These are phyloP conservation scores for Simmondsia chinensis DNA, from an alignment of 148 eudicot genomes.

Conservation along the genomic window DNA sequence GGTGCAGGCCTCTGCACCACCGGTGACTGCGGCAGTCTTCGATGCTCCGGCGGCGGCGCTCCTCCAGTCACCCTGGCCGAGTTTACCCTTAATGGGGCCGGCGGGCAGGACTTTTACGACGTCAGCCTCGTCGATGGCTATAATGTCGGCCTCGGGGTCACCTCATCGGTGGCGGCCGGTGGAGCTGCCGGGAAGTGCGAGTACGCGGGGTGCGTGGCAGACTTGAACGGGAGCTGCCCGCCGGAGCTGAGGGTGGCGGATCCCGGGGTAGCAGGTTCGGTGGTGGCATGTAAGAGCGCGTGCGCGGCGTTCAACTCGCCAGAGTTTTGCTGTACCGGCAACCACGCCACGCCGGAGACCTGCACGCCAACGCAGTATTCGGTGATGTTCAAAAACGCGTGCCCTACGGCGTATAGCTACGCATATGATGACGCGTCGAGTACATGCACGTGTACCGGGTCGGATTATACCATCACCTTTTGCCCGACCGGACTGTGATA, in stretches of 20 bases:
- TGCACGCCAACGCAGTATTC: slow-evolving; percentile 62
- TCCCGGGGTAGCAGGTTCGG: slow-evolving; percentile 6
- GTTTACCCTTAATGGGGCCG: slow-evolving; percentile 46
- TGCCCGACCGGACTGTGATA: slow-evolving; percentile 37
- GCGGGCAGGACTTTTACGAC: slow-evolving; percentile 68
- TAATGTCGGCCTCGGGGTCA: slow-evolving; percentile 55
- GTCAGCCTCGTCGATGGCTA: slow-evolving; percentile 86
- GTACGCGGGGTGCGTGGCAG: slow-evolving; percentile 59
- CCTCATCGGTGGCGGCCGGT: slow-evolving; percentile 30
- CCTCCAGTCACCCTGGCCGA: slow-evolving; percentile 69
- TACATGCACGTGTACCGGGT: slow-evolving; percentile 64
- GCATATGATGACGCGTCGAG: slow-evolving; percentile 84
- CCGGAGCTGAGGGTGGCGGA: slow-evolving; percentile 36
- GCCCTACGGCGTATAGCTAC: slow-evolving; percentile 76
- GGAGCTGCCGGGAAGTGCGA: slow-evolving; percentile 47
- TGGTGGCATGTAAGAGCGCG: slow-evolving; percentile 70
- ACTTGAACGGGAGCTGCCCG: slow-evolving; percentile 52
- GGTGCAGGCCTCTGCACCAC: slow-evolving; percentile 40
- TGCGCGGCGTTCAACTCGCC: slow-evolving; percentile 49
- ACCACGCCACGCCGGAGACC: slow-evolving; percentile 35
- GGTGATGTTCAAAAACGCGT: slow-evolving; percentile 60
- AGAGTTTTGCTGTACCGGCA: slow-evolving; percentile 72
- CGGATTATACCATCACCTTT: slow-evolving; percentile 68
- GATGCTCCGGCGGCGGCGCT: slow-evolving; percentile 28
- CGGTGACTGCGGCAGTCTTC: slow-evolving; percentile 35